Conservation (phyloP, 2,329 filamentous ascomycete species). For the Colletotrichum somersetense region DNA sequence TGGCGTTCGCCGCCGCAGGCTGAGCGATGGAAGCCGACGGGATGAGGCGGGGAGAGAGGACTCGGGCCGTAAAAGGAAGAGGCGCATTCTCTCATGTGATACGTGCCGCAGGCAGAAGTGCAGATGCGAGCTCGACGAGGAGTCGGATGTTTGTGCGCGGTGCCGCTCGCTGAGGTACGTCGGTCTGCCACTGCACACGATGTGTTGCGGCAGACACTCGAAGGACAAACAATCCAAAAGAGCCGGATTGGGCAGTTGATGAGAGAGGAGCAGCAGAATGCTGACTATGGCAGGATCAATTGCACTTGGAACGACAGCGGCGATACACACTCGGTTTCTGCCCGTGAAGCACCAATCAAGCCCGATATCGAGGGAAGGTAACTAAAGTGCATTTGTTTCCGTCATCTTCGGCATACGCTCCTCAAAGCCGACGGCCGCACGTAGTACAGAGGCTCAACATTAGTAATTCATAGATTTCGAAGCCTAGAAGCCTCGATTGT, state of each 20-base stretch:
- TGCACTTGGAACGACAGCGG: constrained; percentile 41
- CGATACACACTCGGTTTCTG: constrained; percentile 35
- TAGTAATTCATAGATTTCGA: constrained; percentile 18
- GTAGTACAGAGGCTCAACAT: neutral
- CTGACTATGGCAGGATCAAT: constrained; percentile 22
- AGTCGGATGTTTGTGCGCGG: constrained; percentile 39
- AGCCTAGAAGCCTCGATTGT: constrained; percentile 31
- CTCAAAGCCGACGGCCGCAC: neutral
- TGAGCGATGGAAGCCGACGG: constrained; percentile 33
- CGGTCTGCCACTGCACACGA: neutral
- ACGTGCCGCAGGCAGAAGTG: constrained; percentile 41
- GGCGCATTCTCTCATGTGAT: constrained; percentile 41
- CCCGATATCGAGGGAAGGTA: constrained; percentile 33
- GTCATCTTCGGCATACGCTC: neutral
- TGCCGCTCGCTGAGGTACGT: constrained; percentile 39
- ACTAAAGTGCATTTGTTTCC: neutral
- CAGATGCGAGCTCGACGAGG: constrained; percentile 37
- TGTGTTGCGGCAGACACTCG: neutral
- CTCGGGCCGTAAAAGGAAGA: constrained; percentile 35
- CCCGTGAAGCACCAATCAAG: constrained; percentile 21
- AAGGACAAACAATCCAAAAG: neutral
- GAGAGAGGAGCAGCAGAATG: neutral
- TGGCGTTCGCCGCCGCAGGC: constrained; percentile 17
- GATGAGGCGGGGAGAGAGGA: constrained; percentile 24
- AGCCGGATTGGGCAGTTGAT: neutral